Base-by-base conservation (phyloP, 441 rosid species). In the Breynia disticha region DNA sequence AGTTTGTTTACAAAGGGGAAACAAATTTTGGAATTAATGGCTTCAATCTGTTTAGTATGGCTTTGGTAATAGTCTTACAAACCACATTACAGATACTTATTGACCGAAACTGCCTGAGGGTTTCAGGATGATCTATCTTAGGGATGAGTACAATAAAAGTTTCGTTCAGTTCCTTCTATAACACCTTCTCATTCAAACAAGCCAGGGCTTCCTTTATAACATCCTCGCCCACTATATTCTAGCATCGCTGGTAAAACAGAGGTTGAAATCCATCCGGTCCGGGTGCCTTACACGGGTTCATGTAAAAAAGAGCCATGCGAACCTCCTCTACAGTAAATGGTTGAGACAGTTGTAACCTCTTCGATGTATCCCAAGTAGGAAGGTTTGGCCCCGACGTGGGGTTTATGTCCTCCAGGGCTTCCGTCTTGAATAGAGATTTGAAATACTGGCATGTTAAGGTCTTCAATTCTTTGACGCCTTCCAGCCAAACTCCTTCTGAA, bases 201-300 rank as follows among this genome's bases (percentile, higher is more conserved):
- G 11, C 6, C 6, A 37, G 41, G 6, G 41, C 41, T 37, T 37
- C n/a, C n/a, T n/a, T n/a, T n/a, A n/a, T n/a, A n/a, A 50, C 13
- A 0, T 11, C 1, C 1, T 20, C 4, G 37, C 45, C 45, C 0
- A 38, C 56, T 6, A 12, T 18, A 1, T 4, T 1, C 46, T 46
- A 53, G 0, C 5, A 4, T 17, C 39, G 37, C 15, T 53, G 44
- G 12, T 15, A 53, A 18, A 53, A 38, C 1, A 16, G 17, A 35
- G 56, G 14, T n/a, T 53, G 46, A n/a, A 35, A 39, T n/a, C 56
- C 56, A 37, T 53, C 45, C 19, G 5, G 7, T 15, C 46, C 56
- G 10, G 24, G 56, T 1, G 56, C 46, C 22, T 38, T 53, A 0
- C 16, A 37, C 11, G 45, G 18, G 7, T 12, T 9, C 46, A 53